A percentile compares a stretch with the other conserved stretches of the same genome.
phyloP scores from a whole-genome alignment of 495 filamentous ascomycete species.

The Tuber indicum region DNA sequence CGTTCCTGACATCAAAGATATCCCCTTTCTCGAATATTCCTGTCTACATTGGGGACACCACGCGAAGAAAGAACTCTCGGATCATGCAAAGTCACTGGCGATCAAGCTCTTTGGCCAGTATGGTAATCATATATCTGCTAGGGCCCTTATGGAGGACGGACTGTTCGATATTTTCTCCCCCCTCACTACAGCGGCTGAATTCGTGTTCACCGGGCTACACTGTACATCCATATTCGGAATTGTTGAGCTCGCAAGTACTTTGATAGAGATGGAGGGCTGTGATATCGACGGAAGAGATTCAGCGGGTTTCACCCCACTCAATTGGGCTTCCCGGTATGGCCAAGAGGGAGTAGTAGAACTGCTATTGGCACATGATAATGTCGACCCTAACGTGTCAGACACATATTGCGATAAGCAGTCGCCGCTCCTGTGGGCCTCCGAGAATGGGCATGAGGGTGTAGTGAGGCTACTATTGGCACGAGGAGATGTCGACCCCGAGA shows the following conservation, averaged over 20 bases:
- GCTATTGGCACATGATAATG: not conserved
- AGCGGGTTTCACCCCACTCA: not conserved
- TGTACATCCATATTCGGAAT: not conserved
- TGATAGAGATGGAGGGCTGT: not conserved
- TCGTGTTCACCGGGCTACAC: not conserved
- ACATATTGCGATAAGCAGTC: not conserved
- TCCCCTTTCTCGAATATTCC: not conserved
- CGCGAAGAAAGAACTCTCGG: not conserved
- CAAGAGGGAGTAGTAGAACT: not conserved
- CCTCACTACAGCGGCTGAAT: not conserved
- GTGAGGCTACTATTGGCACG: not conserved
- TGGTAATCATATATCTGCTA: not conserved
- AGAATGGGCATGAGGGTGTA: not conserved
- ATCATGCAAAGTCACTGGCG: not conserved
- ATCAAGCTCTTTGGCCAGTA: not conserved
- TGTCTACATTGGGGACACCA: not conserved
- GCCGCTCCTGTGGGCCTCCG: not conserved
- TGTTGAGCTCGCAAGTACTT: not conserved
- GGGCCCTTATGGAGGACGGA: not conserved
- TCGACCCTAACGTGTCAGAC: not conserved
- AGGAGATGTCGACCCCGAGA: not conserved
- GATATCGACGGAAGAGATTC: not conserved
- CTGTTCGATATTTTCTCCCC: not conserved
- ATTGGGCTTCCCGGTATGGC: not conserved
- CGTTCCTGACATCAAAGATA: not conserved